phyloP scores from a whole-genome alignment of 352 stramenopile species.

The Phytophthora meadii region DNA sequence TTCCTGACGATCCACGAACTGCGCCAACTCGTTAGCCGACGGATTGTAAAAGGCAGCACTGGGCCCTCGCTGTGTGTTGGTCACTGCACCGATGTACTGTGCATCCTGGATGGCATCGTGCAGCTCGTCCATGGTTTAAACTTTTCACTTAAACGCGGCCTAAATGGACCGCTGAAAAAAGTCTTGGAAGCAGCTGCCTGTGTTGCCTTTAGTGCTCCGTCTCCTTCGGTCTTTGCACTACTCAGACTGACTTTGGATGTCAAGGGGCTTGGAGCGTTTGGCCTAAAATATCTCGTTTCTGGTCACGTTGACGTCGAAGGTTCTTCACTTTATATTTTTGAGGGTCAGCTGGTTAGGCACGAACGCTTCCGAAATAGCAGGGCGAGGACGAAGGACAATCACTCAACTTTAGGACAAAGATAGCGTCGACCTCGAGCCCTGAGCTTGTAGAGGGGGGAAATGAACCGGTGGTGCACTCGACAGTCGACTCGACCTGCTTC shows the following conservation, averaged over 20 bases:
- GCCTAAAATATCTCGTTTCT: constrained; percentile 18
- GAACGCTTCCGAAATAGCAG: constrained; percentile 26
- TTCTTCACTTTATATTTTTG: constrained; percentile 20
- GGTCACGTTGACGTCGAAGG: constrained; percentile 3
- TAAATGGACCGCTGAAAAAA: neutral
- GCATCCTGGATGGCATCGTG: constrained; percentile 91
- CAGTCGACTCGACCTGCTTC: neutral
- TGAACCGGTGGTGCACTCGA: neutral
- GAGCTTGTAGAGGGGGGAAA: neutral
- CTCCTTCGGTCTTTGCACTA: constrained; percentile 9
- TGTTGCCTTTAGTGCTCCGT: neutral
- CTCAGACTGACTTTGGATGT: constrained; percentile 9
- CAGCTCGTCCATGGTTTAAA: constrained; percentile 77
- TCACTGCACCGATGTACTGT: constrained; percentile 89
- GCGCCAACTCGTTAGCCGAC: constrained; percentile 60
- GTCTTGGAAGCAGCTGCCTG: neutral
- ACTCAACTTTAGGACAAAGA: constrained; percentile 11
- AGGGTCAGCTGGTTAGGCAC: neutral
- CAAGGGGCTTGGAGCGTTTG: too few relatives aligned
- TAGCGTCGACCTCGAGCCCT: constrained; percentile 6
- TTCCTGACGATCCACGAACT: constrained; percentile 73
- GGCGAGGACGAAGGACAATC: constrained; percentile 8
- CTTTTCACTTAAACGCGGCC: too few relatives aligned
- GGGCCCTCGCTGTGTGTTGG: constrained; percentile 70
- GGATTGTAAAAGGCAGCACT: constrained; percentile 80